Evolutionary conservation across 768 basidiomycete genomes (phyloP).

Genomic region (Termitomyces sp.): DNA sequence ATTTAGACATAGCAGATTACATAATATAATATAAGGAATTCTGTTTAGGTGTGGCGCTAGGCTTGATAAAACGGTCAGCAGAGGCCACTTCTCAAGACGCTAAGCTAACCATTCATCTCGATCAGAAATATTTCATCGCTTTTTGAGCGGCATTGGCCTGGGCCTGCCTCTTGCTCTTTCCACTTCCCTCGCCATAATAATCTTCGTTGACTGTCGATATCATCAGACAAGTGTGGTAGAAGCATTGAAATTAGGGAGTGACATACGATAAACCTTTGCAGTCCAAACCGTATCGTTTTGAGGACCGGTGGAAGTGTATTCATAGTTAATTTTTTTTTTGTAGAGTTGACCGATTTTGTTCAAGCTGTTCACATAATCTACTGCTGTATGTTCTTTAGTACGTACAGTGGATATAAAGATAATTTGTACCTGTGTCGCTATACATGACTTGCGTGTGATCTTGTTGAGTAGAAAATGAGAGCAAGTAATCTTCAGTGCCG

Average conservation of each 20-base stretch:
- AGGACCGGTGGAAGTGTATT: conserved; percentile 20
- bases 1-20: conserved; percentile 10
- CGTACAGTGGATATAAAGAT: no score
- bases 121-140: conserved; percentile 5
- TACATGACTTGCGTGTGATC: neutral
- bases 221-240: neutral
- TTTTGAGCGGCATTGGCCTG: conserved; percentile 10
- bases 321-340: conserved; percentile 11
- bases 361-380: conserved; percentile 21
- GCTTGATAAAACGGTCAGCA: neutral
- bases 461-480: neutral
- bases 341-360: conserved; percentile 18
- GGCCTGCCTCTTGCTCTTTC: conserved; percentile 7
- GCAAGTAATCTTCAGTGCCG: neutral
- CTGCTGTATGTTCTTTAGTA: neutral
- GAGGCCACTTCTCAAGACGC: neutral
- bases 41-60: conserved; percentile 10
- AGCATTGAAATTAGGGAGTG: no score
- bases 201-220: conserved; percentile 12
- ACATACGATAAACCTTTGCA: conserved; percentile 27
- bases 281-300: conserved; percentile 26
- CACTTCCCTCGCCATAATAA: conserved; percentile 14
- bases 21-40: conserved; percentile 3
- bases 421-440: neutral
- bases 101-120: neutral